Percentiles rank a stretch among this genome's conserved stretches.
phyloP scores from a whole-genome alignment of 768 basidiomycete genomes.

The Astraeus odoratus region DNA sequence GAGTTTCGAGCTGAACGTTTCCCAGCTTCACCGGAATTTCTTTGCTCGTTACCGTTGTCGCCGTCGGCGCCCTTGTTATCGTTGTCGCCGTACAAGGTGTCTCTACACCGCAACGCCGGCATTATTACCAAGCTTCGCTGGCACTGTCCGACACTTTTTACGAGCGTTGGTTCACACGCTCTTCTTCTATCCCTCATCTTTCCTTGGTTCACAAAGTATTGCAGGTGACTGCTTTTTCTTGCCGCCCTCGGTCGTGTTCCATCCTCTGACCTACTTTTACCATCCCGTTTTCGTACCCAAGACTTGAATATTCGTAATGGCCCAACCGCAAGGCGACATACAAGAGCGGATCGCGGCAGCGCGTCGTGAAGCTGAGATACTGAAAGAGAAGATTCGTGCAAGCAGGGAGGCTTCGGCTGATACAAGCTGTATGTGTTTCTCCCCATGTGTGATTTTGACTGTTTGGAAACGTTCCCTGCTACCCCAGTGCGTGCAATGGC shows the following conservation, averaged over 20 bases:
- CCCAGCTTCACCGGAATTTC: conserved; percentile 11
- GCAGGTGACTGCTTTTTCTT: conserved; percentile 24
- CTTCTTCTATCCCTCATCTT: conserved; percentile 12
- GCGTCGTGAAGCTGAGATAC: conserved; percentile 89
- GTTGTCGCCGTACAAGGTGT: conserved; percentile 7
- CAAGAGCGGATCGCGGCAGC: conserved; percentile 94
- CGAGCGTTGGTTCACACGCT: conserved; percentile 21
- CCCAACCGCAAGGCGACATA: conserved; percentile 77
- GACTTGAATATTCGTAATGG: conserved; percentile 41
- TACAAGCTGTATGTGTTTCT: conserved; percentile 73
- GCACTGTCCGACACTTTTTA: conserved; percentile 8
- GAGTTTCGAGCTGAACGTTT: conserved; percentile 11
- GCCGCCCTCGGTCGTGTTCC: not conserved
- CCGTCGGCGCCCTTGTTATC: conserved; percentile 3
- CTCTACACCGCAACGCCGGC: conserved; percentile 6
- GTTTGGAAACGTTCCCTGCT: conserved; percentile 12
- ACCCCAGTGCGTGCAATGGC: conserved; percentile 93
- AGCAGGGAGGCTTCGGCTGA: conserved; percentile 97
- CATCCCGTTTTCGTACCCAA: not conserved
- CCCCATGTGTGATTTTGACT: conserved; percentile 3
- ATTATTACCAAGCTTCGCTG: conserved; percentile 7
- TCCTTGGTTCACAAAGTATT: conserved; percentile 23
- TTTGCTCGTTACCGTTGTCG: conserved; percentile 2
- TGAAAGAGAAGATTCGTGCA: conserved; percentile 98
- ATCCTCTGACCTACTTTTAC: conserved; percentile 5